Evolutionary conservation across 768 basidiomycete genomes (phyloP).

Genomic region (Lenzites betulinus): DNA sequence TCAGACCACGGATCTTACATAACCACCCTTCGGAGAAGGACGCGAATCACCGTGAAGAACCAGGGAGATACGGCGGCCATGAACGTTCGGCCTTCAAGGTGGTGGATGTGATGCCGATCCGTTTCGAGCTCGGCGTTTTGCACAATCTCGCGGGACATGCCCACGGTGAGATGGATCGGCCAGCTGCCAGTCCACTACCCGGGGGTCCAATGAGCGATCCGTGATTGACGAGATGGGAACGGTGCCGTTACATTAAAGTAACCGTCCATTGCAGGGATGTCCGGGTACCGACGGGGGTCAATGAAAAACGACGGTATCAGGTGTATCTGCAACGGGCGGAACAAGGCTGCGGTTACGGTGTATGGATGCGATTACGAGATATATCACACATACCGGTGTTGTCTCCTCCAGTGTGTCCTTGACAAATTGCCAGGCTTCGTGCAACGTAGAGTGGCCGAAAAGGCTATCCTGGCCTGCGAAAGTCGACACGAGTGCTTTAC

Average conservation of each 20-base stretch:
- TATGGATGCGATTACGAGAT: background rate
- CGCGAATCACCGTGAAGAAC: slow-evolving; percentile 62
- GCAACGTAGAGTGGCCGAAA: slow-evolving; percentile 31
- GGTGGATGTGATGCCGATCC: slow-evolving; percentile 59
- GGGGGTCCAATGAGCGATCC: background rate
- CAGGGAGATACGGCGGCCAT: slow-evolving; percentile 68
- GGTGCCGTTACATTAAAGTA: slow-evolving; percentile 35
- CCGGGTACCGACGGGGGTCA: slow-evolving; percentile 37
- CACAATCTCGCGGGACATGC: slow-evolving; percentile 26
- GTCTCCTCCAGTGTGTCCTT: slow-evolving; percentile 31
- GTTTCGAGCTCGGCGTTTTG: slow-evolving; percentile 35
- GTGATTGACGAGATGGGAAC: slow-evolving; percentile 5
- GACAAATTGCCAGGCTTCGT: slow-evolving; percentile 33
- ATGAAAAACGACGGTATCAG: slow-evolving; percentile 36
- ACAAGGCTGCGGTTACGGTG: background rate
- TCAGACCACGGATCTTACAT: background rate
- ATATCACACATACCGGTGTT: slow-evolving; percentile 28
- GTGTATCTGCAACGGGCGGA: slow-evolving; percentile 27
- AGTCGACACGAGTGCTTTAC: slow-evolving; percentile 38
- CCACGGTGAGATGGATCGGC: slow-evolving; percentile 46
- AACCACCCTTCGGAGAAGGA: no score
- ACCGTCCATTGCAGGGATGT: slow-evolving; percentile 40
- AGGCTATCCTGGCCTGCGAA: slow-evolving; percentile 41
- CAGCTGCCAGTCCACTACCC: slow-evolving; percentile 37
- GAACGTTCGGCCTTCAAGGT: slow-evolving; percentile 40